These are phyloP conservation scores for Leccinum holopus DNA, from an alignment of 1,284 basidiomycete genomes.

Conservation along the genomic window DNA sequence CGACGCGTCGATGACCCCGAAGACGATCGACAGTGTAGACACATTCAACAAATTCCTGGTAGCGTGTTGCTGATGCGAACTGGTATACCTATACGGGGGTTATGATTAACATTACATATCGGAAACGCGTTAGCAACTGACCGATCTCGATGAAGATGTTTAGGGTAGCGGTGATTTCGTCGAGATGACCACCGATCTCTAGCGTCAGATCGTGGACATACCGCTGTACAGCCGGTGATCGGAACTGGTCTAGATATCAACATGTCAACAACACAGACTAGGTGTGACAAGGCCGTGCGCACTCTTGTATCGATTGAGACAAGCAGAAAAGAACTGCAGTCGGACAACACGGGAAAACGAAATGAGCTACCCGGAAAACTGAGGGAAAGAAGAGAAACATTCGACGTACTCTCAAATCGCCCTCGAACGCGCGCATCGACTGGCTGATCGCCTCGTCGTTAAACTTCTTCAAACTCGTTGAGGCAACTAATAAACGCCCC, in stretches of 20 bases:
- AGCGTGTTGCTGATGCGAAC: slow-evolving; percentile 34
- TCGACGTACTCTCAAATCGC: slow-evolving; percentile 45
- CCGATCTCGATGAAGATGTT: slow-evolving; percentile 55
- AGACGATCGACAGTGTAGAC: slow-evolving; percentile 59
- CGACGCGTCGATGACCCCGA: slow-evolving; percentile 54
- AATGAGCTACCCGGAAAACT: background rate
- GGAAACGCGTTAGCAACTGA: slow-evolving; percentile 23
- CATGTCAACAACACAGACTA: background rate
- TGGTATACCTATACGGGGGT: slow-evolving; percentile 45
- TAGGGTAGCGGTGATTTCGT: slow-evolving; percentile 48
- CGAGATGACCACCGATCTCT: slow-evolving; percentile 54
- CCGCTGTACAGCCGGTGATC: slow-evolving; percentile 50
- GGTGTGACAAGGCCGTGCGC: slow-evolving; percentile 18
- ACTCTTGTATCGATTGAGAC: slow-evolving; percentile 31
- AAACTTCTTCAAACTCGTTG: slow-evolving; percentile 55
- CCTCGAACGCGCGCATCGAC: slow-evolving; percentile 48
- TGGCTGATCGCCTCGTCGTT: slow-evolving; percentile 53
- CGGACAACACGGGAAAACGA: background rate
- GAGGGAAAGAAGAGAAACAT: background rate
- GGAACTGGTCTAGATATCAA: slow-evolving; percentile 40
- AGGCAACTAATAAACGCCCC: slow-evolving; percentile 49
- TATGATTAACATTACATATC: slow-evolving; percentile 6
- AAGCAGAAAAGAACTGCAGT: slow-evolving; percentile 31
- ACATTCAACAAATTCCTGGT: slow-evolving; percentile 51
- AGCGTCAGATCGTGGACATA: slow-evolving; percentile 54